Conservation (phyloP, 2,329 filamentous ascomycete species). For the Nigrograna mackinnonii region DNA sequence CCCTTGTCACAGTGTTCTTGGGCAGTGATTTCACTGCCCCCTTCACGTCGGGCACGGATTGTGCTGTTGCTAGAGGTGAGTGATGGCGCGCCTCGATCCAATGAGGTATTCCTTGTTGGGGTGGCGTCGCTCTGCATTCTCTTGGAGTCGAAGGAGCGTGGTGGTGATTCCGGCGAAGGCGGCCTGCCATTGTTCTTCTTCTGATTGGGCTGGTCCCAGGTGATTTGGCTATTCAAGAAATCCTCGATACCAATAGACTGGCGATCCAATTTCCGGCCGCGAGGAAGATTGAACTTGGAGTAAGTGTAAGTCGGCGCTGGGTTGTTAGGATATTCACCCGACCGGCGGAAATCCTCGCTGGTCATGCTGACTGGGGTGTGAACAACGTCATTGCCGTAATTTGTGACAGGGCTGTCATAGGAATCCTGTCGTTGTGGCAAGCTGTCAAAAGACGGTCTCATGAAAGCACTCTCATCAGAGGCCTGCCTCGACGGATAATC, state of each 20-base stretch:
- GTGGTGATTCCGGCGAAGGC: constrained; percentile 44
- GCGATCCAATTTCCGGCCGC: constrained; percentile 78
- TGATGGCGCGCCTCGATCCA: constrained; percentile 33
- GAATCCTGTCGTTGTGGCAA: constrained; percentile 44
- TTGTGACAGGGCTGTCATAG: constrained; percentile 56
- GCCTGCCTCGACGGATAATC: constrained; percentile 38
- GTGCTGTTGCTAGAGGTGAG: constrained; percentile 49
- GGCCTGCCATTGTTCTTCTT: constrained; percentile 24
- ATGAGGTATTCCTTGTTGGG: constrained; percentile 10
- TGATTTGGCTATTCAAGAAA: constrained; percentile 54
- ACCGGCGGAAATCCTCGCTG: constrained; percentile 68
- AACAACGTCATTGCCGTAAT: constrained; percentile 65
- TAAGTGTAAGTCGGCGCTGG: constrained; percentile 79
- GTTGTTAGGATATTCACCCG: constrained; percentile 51
- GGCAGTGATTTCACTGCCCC: constrained; percentile 68
- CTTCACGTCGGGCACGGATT: constrained; percentile 48
- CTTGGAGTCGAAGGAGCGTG: constrained; percentile 36
- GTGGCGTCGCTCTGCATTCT: constrained; percentile 20
- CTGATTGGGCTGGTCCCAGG: constrained; percentile 60
- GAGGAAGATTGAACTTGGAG: constrained; percentile 79
- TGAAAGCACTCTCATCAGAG: constrained; percentile 39
- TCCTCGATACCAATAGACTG: constrained; percentile 44
- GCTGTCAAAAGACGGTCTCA: constrained; percentile 44
- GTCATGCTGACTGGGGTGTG: constrained; percentile 74
- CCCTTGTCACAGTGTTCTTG: constrained; percentile 91